Evolutionary conservation across 2,329 filamentous ascomycete species (phyloP).

Genomic region (Pyrenophora teres): DNA sequence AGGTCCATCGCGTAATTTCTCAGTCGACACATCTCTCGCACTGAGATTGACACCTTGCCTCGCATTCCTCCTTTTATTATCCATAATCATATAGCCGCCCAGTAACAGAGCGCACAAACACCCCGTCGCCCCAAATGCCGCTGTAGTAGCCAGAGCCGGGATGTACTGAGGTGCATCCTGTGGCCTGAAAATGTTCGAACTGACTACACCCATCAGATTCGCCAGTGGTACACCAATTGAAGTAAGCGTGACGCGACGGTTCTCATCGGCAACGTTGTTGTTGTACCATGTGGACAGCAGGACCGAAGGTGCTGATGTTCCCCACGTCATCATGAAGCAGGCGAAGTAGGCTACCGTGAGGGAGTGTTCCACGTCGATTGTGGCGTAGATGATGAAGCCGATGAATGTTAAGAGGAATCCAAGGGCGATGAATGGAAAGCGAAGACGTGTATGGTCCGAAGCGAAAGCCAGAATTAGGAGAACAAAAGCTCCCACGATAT

Average conservation of each 20-base stretch:
- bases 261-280: constrained; percentile 81
- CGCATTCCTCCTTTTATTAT: constrained; percentile 66
- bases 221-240: constrained; percentile 74
- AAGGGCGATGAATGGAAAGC: constrained; percentile 74
- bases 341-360: constrained; percentile 74
- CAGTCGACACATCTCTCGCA: constrained; percentile 57
- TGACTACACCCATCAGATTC: constrained; percentile 75
- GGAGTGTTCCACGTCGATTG: constrained; percentile 65
- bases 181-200: constrained; percentile 68
- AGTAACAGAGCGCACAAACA: constrained; percentile 60
- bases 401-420: constrained; percentile 76
- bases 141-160: constrained; percentile 68
- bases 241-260: constrained; percentile 70
- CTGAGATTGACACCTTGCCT: constrained; percentile 60
- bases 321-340: constrained; percentile 83
- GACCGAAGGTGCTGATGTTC: constrained; percentile 74
- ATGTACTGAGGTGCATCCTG: constrained; percentile 69
- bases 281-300: constrained; percentile 74
- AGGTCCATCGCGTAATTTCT: constrained; percentile 52
- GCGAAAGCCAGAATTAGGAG: constrained; percentile 73
- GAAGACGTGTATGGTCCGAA: constrained; percentile 68
- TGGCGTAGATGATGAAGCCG: constrained; percentile 78
- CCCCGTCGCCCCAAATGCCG: constrained; percentile 66
- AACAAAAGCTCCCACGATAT: constrained; percentile 73
- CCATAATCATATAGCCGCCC: constrained; percentile 66